Base-by-base conservation (phyloP, 345 rosid species). In the Toxicodendron radicans region DNA sequence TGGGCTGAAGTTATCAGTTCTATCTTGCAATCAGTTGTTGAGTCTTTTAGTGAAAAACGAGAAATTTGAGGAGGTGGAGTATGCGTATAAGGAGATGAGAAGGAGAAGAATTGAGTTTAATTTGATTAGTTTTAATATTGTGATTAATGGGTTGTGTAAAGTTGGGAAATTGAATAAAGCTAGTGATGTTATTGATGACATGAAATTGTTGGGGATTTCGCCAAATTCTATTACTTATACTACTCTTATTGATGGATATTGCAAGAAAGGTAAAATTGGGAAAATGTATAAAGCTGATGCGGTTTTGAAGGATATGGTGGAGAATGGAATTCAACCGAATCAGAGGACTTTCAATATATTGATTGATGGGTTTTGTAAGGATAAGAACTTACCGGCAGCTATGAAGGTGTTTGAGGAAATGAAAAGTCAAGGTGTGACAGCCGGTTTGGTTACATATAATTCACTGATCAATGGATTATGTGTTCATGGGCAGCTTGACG, bases 281-380 rank as follows among this genome's bases (percentile, higher is more conserved):
- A 93, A 87, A 82, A 87, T 90, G 97, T 89, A 85, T 70, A 89
- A 87, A 87, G 95, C 92, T 3, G 94, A 88, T 48, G 87, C 88
- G 0, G 41, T 85, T 79, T 74, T 94, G 80, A 90, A 82, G 77
- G 87, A 92, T 74, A 94, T 92, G 98, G 79, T 83, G 58, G 87
- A 77, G 58, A 81, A 53, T 73, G 80, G 83, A 24, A 79, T 92
- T 63, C 66, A 30, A 2, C 87, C 87, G 6, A 84, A 86, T 73
- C 85, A 80, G 84, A 70, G 86, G 51, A 91, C 93, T 16, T 94
- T 80, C 83, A 94, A 92, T 83, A 90, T 77, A 74, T 81, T 94
- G 87, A 90, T 90, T 43, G 84, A 90, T 80, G 95, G 98, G 30
- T 92, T 85, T 62, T 94, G 94, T 77, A 87, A 88, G 87, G 97